Evolutionary conservation across 371 early-diverging fungal species (phyloP), one percentile per base, ranked within the genome.

Genomic region (Apophysomyces ossiformis): DNA sequence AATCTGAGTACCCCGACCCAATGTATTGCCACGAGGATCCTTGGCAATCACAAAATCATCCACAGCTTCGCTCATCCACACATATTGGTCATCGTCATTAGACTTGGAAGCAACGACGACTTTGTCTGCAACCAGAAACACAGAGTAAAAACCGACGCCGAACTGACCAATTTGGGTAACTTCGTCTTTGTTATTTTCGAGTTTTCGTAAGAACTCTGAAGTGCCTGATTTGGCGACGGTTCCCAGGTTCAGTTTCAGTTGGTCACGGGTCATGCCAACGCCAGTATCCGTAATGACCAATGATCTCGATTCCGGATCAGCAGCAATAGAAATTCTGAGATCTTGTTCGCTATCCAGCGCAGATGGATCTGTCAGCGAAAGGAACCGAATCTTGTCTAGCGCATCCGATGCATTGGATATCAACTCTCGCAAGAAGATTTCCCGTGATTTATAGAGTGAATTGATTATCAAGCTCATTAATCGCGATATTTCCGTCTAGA

Each of bases 61-160:
- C 16, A 84, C 89, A 36, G 92, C 90, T 9, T 82, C 77, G 47
- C 89, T 87, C 68, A 91, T 88, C 98, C 98, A 99, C 50, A 96
- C 83, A 76, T 94, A 87, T 72, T 96, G 95, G 37, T 85, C 86
- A 9, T 89, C 92, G 61, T 92, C 90, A 67, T 90, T 90, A 74
- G 92, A 84, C 83, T 97, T 98, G 65, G 91, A 88, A 12, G 94
- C 90, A 12, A 99, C 97, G 4, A 91, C 89, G n/a, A 99, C 98
- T 71, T 88, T 86, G 78, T 97, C 96, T n/a, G 98, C 96, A 3
- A 99, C 96, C 70, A 97, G 75, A 72, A 93, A 95, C 54, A 91
- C 90, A 21, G 89, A 95, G 83, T 99, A 99, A 79, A 98, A 98
- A 21, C 99, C 99, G 38, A 98, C 95, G 86, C 99, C 99, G 80